phyloP scores from a whole-genome alignment of 352 stramenopile species.

The Phytophthora megakarya region DNA sequence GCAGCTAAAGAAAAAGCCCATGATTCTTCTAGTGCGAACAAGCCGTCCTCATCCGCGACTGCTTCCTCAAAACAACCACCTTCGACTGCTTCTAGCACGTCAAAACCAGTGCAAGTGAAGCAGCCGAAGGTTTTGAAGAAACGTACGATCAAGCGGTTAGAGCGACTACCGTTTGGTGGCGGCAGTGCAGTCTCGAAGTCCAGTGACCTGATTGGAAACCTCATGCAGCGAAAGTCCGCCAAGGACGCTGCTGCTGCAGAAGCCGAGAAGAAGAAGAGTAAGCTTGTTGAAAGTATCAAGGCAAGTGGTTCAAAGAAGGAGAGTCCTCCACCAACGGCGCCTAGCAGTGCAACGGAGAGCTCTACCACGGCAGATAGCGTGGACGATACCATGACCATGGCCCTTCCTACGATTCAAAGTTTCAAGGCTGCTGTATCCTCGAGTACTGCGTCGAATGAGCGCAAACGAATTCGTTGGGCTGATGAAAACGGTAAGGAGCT shows the following conservation, averaged over 20 bases:
- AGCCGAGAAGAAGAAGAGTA: conserved; percentile 46
- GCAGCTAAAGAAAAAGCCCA: conserved; percentile 27
- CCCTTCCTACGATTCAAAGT: conserved; percentile 82
- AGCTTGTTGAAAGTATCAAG: conserved; percentile 17
- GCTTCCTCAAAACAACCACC: conserved; percentile 25
- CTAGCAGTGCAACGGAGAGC: conserved; percentile 31
- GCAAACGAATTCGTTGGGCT: conserved; percentile 82
- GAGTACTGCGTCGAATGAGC: conserved; percentile 36
- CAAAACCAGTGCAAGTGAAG: conserved; percentile 28
- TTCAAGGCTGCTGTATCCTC: conserved; percentile 65
- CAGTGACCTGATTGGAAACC: conserved; percentile 79
- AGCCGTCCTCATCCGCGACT: conserved; percentile 23
- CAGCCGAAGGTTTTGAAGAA: conserved; percentile 61
- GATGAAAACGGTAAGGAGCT: conserved; percentile 80
- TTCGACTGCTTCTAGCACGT: conserved; percentile 20
- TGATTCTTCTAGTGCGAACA: conserved; percentile 16
- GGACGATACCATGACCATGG: conserved; percentile 49
- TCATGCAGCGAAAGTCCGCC: conserved; percentile 83
- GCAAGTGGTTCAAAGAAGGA: conserved; percentile 24
- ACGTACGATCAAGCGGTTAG: conserved; percentile 77
- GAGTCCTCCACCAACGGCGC: conserved; percentile 10
- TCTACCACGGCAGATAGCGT: conserved; percentile 26
- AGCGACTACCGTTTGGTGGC: conserved; percentile 67
- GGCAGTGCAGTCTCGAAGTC: conserved; percentile 70
- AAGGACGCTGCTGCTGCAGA: conserved; percentile 59